Base-by-base conservation (phyloP, 2,329 filamentous ascomycete genomes). In the Thelonectria rubi region DNA sequence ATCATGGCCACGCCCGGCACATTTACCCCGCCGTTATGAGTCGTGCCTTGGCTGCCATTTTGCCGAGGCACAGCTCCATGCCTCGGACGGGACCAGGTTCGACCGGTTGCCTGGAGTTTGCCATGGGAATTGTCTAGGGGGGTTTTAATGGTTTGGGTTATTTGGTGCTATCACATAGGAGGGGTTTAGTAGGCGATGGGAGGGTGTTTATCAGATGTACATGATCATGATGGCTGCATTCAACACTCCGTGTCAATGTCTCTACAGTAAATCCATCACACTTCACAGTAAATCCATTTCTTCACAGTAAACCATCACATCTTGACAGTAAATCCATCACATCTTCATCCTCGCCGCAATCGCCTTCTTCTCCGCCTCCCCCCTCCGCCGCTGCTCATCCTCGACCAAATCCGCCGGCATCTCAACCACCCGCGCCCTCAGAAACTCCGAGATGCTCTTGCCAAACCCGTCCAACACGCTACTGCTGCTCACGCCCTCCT, bases 381-480 rank as follows among this genome's bases (percentile, higher is more conserved):
- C 49, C 15, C 69, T 62, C 18, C 67, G 46, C 40, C 55, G 37
- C 5, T 69, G 58, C 50, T 74, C 72, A 3, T 21, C 50, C 18
- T 64, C 30, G 1, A 73, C 63, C 43, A 75, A 62, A 8, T 66
- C 63, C 10, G 20, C 26, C 0, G 75, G 75, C 43, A 76, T 18
- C n/a, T 71, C 71, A 17, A 75, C 72, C 11, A 69, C 49, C 26
- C 72, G 71, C 9, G 67, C 70, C 17, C 74, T 70, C 34, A 84
- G 66, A 70, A 80, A 85, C 73, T 85, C 83, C 14, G 77, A 81
- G 66, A 85, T 79, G 0, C 82, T 81, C 68, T 86, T 86, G 2
- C 78, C 84, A 65, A 85, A 78, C 2, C 77, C 75, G 70, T 85
- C 83, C 18, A 86, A 59, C 21, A 79, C 69, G 34, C 75, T 77